phyloP scores from a whole-genome alignment of 805 yeast genomes.

The Geotrichum ghanense region DNA sequence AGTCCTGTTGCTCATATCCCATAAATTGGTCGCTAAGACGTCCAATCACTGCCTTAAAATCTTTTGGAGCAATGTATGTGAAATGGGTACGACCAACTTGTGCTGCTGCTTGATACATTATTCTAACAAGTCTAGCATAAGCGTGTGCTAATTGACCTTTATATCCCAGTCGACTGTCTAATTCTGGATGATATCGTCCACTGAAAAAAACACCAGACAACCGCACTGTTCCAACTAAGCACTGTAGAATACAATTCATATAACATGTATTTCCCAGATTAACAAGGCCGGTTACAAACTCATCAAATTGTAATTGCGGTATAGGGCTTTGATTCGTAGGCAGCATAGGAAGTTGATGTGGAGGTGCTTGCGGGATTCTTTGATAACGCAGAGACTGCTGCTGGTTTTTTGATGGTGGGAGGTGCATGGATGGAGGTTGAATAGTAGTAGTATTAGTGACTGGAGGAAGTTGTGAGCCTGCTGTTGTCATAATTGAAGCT shows the following conservation, averaged over 20 bases:
- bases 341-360: background rate
- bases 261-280: conserved; percentile 90
- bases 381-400: background rate
- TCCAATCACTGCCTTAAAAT: conserved; percentile 60
- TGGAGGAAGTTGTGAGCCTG: background rate
- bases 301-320: conserved; percentile 8
- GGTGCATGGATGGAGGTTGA: background rate
- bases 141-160: conserved; percentile 65
- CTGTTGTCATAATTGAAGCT: background rate
- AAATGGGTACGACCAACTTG: conserved; percentile 28
- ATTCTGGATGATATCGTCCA: conserved; percentile 58
- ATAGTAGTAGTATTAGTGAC: background rate
- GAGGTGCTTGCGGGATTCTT: background rate
- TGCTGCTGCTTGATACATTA: conserved; percentile 30
- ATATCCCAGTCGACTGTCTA: conserved; percentile 64
- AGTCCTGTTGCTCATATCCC: conserved; percentile 70
- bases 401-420: background rate
- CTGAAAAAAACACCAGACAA: conserved; percentile 51
- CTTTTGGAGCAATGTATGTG: conserved; percentile 43
- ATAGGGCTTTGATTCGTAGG: background rate
- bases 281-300: conserved; percentile 55
- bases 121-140: conserved; percentile 48
- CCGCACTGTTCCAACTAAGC: conserved; percentile 63
- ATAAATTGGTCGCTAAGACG: conserved; percentile 52
- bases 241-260: conserved; percentile 85